A percentile compares a stretch with the other conserved stretches of the same genome.
Conservation (phyloP, 2,329 filamentous ascomycete genomes). For the Apiospora arundinis region DNA sequence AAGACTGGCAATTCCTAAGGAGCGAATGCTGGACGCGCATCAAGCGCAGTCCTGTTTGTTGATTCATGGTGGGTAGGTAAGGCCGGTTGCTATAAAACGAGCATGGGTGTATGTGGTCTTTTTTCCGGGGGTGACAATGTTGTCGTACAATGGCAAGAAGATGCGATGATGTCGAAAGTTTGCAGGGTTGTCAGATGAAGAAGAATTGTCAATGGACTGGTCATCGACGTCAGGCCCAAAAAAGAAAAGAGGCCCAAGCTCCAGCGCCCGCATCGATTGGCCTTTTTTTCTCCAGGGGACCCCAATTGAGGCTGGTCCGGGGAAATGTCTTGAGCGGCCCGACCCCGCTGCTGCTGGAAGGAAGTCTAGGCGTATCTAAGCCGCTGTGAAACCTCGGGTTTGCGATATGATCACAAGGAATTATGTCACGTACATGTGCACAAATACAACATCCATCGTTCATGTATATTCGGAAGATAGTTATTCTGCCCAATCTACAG, state of each 20-base stretch:
- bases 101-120: neutral
- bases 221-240: slow-evolving; percentile 25
- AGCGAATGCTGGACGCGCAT: slow-evolving; percentile 22
- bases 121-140: neutral
- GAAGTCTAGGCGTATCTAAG: neutral
- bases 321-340: slow-evolving; percentile 8
- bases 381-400: neutral
- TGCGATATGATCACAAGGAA: neutral
- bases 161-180: neutral
- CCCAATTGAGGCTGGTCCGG: neutral
- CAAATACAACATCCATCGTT: neutral
- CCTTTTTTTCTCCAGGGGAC: neutral
- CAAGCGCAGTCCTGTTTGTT: slow-evolving; percentile 24
- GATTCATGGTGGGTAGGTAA: slow-evolving; percentile 9
- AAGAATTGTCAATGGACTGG: slow-evolving; percentile 12
- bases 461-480: neutral
- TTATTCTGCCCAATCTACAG: slow-evolving; percentile 23
- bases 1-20: slow-evolving; percentile 9
- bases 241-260: slow-evolving; percentile 21
- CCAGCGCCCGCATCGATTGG: neutral
- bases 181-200: neutral
- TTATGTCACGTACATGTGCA: neutral
- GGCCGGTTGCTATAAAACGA: neutral
- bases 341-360: slow-evolving; percentile 6
- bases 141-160: slow-evolving; percentile 8